A percentile compares a stretch with the other conserved stretches of the same genome.
Evolutionary conservation across 1,284 basidiomycete species (phyloP).

Genomic region (Agroathelia rolfsii): DNA sequence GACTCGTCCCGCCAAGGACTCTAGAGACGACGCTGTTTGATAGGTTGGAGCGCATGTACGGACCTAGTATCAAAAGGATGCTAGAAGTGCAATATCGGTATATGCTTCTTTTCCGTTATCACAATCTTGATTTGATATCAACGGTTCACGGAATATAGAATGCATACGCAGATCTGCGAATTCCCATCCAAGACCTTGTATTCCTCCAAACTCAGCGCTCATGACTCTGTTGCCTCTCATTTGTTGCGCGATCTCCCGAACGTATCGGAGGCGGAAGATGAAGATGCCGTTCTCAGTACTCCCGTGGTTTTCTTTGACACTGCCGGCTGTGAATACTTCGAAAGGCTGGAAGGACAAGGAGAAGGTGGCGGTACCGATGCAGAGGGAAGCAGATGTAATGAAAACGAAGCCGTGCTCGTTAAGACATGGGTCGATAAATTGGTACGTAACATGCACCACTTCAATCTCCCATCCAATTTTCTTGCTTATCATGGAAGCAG

Average conservation of each 20-base stretch:
- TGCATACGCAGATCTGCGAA: conserved; percentile 79
- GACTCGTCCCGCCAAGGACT: conserved; percentile 57
- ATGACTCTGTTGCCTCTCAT: conserved; percentile 61
- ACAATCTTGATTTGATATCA: neutral
- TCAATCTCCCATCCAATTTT: neutral
- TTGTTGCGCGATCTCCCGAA: conserved; percentile 66
- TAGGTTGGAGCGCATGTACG: conserved; percentile 82
- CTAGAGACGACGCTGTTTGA: conserved; percentile 90
- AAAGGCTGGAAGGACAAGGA: conserved; percentile 53
- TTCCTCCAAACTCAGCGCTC: conserved; percentile 59
- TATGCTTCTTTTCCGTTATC: conserved; percentile 13
- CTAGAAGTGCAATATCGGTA: conserved; percentile 82
- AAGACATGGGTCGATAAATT: conserved; percentile 73
- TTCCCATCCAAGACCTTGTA: conserved; percentile 88
- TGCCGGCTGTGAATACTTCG: conserved; percentile 85
- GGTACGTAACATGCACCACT: conserved; percentile 35
- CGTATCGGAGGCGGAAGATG: conserved; percentile 40
- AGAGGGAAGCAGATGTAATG: conserved; percentile 87
- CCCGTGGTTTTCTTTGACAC: conserved; percentile 94
- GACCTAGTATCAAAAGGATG: conserved; percentile 75
- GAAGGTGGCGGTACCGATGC: too few relatives aligned
- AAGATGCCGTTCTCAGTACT: conserved; percentile 50
- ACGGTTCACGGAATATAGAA: conserved; percentile 34
- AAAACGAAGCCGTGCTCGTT: conserved; percentile 86
- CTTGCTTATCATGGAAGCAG: conserved; percentile 27